These are phyloP conservation scores for Nemania sp. DNA, from an alignment of 2,329 filamentous ascomycete genomes.

Conservation along the genomic window DNA sequence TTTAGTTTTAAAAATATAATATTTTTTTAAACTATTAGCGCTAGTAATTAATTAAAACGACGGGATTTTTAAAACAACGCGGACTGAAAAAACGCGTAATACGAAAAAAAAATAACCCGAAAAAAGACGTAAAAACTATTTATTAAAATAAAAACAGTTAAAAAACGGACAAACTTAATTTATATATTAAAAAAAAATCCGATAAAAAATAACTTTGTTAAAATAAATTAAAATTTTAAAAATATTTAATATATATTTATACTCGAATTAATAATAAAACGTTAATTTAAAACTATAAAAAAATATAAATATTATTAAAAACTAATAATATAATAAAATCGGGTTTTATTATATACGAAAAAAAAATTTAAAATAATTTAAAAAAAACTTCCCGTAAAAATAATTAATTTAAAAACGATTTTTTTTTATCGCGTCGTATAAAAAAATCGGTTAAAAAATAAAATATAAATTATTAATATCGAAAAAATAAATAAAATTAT, in stretches of 20 bases:
- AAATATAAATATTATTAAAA: background rate
- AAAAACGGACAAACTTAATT: no score
- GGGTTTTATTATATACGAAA: background rate
- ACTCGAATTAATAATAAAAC: background rate
- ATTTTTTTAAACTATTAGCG: background rate
- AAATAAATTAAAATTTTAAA: background rate
- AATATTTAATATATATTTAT: background rate
- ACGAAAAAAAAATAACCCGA: background rate
- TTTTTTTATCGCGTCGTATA: background rate
- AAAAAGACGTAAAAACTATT: background rate
- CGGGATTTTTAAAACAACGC: background rate
- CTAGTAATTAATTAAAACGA: background rate
- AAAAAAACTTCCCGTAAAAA: background rate
- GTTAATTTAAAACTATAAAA: background rate
- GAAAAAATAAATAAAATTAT: background rate
- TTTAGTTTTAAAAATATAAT: background rate
- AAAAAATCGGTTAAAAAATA: background rate
- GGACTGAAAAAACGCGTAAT: background rate
- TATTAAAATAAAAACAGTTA: background rate
- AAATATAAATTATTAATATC: background rate
- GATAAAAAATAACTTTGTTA: background rate
- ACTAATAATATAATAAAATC: background rate
- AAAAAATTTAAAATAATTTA: background rate
- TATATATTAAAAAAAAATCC: no score
- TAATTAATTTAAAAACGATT: background rate